Percentiles rank a stretch among this genome's conserved stretches.
Evolutionary conservation across 306 rosid genomes (phyloP).

Genomic region (Cotoneaster glaucophyllus): DNA sequence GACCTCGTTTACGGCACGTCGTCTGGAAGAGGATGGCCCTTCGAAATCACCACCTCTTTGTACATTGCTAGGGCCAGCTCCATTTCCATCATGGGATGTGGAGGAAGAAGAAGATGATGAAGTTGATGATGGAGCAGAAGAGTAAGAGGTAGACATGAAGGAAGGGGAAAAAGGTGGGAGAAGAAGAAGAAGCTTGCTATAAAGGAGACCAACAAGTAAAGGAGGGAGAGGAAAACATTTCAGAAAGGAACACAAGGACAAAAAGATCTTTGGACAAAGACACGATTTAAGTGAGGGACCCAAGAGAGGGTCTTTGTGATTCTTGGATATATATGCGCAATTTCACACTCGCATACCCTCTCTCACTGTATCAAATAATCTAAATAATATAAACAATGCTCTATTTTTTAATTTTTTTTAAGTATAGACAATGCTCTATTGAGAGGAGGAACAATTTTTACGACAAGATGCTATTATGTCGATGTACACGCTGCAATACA

Average conservation of each 20-base stretch:
- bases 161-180: slow-evolving; percentile 8
- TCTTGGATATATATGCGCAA: slow-evolving; percentile 15
- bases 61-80: slow-evolving; percentile 30
- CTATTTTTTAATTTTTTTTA: too few species aligned
- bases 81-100: slow-evolving; percentile 8
- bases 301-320: slow-evolving; percentile 40
- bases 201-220: slow-evolving; percentile 18
- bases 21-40: slow-evolving; percentile 70
- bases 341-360: not conserved
- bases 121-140: slow-evolving; percentile 25
- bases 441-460: too few species aligned
- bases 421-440: too few species aligned
- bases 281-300: slow-evolving; percentile 76
- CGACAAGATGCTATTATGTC: too few species aligned
- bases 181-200: slow-evolving; percentile 2
- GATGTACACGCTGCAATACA: too few species aligned
- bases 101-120: slow-evolving; percentile 31
- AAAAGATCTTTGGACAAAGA: slow-evolving; percentile 77
- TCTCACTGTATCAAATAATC: not conserved
- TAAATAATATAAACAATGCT: too few species aligned
- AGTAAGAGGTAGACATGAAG: slow-evolving; percentile 47
- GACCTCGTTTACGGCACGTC: slow-evolving; percentile 47
- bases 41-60: slow-evolving; percentile 24
- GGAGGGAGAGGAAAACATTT: slow-evolving; percentile 5
- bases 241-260: slow-evolving; percentile 61